These are phyloP conservation scores for Sideroxylon spinosum DNA, from an alignment of 179 eudicot genomes.

Conservation along the genomic window DNA sequence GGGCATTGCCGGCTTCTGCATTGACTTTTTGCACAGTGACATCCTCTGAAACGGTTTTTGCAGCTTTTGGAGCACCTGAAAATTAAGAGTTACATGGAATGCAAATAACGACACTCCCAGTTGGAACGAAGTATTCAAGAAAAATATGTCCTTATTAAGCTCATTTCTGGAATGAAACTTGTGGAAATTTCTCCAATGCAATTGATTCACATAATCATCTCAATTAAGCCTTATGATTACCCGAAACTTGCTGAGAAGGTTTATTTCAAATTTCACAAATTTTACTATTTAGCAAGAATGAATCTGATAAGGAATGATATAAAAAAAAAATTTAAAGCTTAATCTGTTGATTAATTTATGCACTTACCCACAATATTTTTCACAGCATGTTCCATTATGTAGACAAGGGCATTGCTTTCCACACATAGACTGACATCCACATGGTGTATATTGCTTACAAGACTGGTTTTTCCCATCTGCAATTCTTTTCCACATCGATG, in stretches of 20 bases:
- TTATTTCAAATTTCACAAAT: not conserved
- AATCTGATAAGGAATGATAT: not conserved
- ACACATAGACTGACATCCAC: conserved; percentile 68
- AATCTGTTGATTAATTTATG: not conserved
- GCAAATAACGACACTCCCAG: not conserved
- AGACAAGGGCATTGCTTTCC: conserved; percentile 89
- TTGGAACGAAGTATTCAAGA: not conserved
- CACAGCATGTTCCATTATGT: conserved; percentile 78
- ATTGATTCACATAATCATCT: not conserved
- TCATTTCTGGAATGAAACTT: not conserved
- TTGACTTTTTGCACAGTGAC: conserved; percentile 99
- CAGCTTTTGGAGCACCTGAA: conserved; percentile 90
- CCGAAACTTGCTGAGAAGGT: not conserved
- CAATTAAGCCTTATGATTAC: not conserved
- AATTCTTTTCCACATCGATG: conserved; percentile 78
- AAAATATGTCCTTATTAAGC: not conserved
- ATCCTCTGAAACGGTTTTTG: conserved; percentile 90
- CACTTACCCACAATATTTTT: conserved; percentile 90
- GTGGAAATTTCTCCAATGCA: not conserved
- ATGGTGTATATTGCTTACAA: conserved; percentile 73
- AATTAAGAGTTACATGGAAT: conserved; percentile 11
- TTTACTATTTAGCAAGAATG: not conserved
- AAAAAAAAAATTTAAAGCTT: conserved; percentile 1
- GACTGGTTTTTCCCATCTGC: conserved; percentile 58
- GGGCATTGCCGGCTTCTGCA: conserved; percentile 99